These are phyloP conservation scores for Striga hermonthica DNA, from an alignment of 305 asterid genomes.

Conservation along the genomic window DNA sequence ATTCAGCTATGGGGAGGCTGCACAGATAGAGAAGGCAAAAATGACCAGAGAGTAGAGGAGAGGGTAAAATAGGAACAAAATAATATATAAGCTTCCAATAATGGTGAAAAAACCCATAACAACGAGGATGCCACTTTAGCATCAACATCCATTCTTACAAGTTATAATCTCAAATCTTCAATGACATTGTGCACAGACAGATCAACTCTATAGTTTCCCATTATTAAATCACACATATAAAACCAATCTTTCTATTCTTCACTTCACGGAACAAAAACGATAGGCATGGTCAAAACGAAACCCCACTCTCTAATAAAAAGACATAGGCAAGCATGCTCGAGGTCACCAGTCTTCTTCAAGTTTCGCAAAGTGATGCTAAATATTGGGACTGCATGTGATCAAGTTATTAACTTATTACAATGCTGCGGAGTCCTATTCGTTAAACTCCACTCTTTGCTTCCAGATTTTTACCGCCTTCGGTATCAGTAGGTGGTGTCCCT, in stretches of 20 bases:
- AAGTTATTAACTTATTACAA: conserved; percentile 47
- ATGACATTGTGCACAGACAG: conserved; percentile 24
- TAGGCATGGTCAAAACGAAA: not conserved
- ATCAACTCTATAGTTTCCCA: conserved; percentile 20
- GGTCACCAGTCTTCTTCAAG: conserved; percentile 17
- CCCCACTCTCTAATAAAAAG: not conserved
- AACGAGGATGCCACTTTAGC: too few species aligned
- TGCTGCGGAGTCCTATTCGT: conserved; percentile 32
- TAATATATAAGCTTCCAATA: too few species aligned
- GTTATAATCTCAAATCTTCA: conserved; percentile 23
- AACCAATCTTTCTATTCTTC: conserved; percentile 19
- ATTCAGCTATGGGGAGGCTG: conserved; percentile 4
- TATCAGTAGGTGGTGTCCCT: conserved; percentile 38
- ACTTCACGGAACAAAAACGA: conserved; percentile 16
- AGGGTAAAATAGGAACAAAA: too few species aligned
- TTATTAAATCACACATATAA: conserved; percentile 11
- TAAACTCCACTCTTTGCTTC: conserved; percentile 36
- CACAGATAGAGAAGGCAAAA: conserved; percentile 4
- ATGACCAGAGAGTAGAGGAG: too few species aligned
- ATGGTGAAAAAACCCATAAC: too few species aligned
- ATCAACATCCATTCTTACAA: too few species aligned
- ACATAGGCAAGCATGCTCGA: conserved; percentile 6
- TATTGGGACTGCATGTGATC: conserved; percentile 19
- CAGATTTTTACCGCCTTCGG: conserved; percentile 33
- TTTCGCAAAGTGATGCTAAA: conserved; percentile 14